Evolutionary conservation across 768 basidiomycete genomes (phyloP), one percentile per base, ranked within the genome.

Genomic region (Pisolithus tinctorius): DNA sequence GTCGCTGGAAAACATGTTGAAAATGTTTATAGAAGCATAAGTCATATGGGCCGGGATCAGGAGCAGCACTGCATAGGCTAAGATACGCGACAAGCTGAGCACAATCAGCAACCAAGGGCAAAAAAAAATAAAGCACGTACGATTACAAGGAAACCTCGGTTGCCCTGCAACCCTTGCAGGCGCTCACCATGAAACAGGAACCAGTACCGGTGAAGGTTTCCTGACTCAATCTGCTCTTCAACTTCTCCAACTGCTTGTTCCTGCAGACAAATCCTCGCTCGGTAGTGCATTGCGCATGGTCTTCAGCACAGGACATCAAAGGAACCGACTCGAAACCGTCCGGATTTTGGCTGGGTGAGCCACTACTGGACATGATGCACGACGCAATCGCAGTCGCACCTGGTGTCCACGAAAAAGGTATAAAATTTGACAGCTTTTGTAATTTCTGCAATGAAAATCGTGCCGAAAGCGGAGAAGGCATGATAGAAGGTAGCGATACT

Each of bases 221-320:
- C 31, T 67, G 61, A 58, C 76, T 71, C 62, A 90, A 67, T 56
- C 82, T 78, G 30, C 65, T 60, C 63, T 73, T 75, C 58, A 90
- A 67, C 67, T 77, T 81, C 62, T 79, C 77, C 58, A 90, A 64
- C 64, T 91, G 88, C 56, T 71, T 76, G 59, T 83, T 77, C 62
- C 77, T 83, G 26, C 82, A 74, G 44, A 86, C 82, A 61, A 73
- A 86, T 52, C 51, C 68, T 67, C 54, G 69, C 59, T 60, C 55
- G 43, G 49, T 54, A 44, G 53, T 43, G 57, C 39, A 39, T 45
- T 41, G 57, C 39, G 54, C 44, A 52, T 34, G 38, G 42, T 44
- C 42, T 23, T 53, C 49, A 45, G 48, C 53, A 50, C 46, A 27
- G 31, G 55, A 47, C 30, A 47, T 48, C 37, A 57, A 49, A 9